A percentile compares a stretch with the other conserved stretches of the same genome.
Conservation (phyloP, 805 yeast species). For the Kluyveromyces wickerhamii region DNA sequence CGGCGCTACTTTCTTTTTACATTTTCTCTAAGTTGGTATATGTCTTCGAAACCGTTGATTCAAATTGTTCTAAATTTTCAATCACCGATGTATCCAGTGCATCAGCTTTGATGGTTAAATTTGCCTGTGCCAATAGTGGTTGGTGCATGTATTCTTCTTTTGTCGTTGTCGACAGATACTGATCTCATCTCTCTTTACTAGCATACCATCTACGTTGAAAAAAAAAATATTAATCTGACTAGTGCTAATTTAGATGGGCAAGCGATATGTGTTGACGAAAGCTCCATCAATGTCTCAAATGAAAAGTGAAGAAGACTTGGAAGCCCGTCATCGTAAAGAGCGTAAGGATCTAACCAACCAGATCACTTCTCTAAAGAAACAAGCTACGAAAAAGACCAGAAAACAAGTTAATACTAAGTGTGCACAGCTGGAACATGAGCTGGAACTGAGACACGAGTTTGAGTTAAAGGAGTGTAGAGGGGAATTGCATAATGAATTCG, state of each 20-base stretch:
- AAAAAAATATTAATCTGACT: no score
- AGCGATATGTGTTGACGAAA: no score
- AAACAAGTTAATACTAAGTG: conserved; percentile 58
- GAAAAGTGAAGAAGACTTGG: conserved; percentile 18
- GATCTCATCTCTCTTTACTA: no score
- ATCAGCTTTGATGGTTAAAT: no score
- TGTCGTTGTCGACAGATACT: background rate
- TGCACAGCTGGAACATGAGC: conserved; percentile 46
- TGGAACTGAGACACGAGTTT: conserved; percentile 44
- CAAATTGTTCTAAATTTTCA: no score
- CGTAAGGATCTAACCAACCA: conserved; percentile 55
- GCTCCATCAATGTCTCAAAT: background rate
- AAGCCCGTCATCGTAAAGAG: conserved; percentile 58
- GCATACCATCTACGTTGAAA: no score
- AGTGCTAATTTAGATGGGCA: no score
- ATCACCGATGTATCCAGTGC: no score
- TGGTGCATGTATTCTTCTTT: background rate
- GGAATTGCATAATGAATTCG: conserved; percentile 6
- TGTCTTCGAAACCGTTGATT: no score
- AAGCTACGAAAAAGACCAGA: conserved; percentile 71
- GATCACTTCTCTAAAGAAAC: conserved; percentile 71
- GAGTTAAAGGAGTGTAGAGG: conserved; percentile 36
- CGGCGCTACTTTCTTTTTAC: conserved; percentile 57
- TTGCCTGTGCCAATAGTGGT: no score
- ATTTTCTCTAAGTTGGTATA: no score